A percentile compares a stretch with the other conserved stretches of the same genome.
These are phyloP conservation scores for Coniosporium tulheliwenetii DNA, from an alignment of 2,329 filamentous ascomycete species.

Conservation along the genomic window DNA sequence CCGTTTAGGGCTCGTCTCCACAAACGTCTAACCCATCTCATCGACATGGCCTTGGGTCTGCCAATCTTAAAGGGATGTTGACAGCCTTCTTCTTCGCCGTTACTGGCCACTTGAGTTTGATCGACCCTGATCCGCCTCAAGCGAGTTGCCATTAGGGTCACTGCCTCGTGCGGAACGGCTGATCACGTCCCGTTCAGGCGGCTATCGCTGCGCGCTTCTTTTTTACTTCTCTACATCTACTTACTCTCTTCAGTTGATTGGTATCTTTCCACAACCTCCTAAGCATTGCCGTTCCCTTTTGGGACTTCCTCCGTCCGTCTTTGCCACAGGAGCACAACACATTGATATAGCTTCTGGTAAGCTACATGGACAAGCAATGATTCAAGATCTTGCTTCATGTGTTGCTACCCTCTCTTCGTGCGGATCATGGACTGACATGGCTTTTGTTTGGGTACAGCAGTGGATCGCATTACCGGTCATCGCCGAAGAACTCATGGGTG, in stretches of 20 bases:
- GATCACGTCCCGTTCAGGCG: constrained; percentile 17
- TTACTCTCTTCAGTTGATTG: constrained; percentile 15
- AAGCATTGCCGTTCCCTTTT: background rate
- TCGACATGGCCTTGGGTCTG: constrained; percentile 15
- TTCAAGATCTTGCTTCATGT: background rate
- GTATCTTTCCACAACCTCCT: constrained; percentile 9
- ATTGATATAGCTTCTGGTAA: constrained; percentile 1
- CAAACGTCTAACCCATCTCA: constrained; percentile 12
- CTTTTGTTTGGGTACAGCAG: constrained; percentile 25
- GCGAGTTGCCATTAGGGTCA: constrained; percentile 15
- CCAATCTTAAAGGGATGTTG: constrained; percentile 16
- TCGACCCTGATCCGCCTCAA: constrained; percentile 21
- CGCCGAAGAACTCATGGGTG: constrained; percentile 23
- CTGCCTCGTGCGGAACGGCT: constrained; percentile 14
- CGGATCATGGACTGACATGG: constrained; percentile 22
- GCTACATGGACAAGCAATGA: background rate
- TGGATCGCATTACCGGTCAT: constrained; percentile 24
- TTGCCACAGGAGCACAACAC: constrained; percentile 1
- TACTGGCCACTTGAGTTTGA: constrained; percentile 18
- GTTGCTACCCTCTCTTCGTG: background rate
- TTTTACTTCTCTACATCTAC: constrained; percentile 15
- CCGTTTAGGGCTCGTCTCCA: constrained; percentile 4
- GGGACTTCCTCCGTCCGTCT: background rate
- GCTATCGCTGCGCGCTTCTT: constrained; percentile 14
- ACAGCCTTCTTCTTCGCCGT: constrained; percentile 12